Evolutionary conservation across 108 stramenopile genomes (phyloP), one percentile per base, ranked within the genome.

Genomic region (Fistulifera pelliculosa): DNA sequence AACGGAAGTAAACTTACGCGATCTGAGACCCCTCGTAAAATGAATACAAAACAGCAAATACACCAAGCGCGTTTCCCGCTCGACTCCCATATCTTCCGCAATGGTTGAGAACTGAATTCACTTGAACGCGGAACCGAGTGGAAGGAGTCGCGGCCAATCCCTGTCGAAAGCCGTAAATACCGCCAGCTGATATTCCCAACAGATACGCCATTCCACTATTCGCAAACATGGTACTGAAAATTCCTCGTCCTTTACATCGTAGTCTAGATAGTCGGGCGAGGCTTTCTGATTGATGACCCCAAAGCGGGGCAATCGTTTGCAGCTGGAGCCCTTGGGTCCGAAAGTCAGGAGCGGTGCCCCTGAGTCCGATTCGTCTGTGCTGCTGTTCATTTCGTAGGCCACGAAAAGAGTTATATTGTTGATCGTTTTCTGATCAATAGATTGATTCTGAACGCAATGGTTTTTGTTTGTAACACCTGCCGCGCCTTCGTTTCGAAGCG

Each of bases 81-180:
- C 69, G 66, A 60, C 73, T 75, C 43, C 85, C 90, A 66, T 85
- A 78, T 47, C 84, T 60, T 26, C 85, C 83, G 42, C 79, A 81
- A 59, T 88, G 84, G 72, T 92, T 92, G 63, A 92, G 64, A 10
- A 92, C 73, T 24, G 76, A 73, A 66, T 92, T 92, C 44, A 92
- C 50, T 57, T 88, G 78, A 21, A 92, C 90, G 64, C 77, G 78
- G 69, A 83, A 79, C 60, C 85, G 65, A 18, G 67, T 69, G 19
- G 62, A 68, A 0, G 86, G 90, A 19, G 85, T 85, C 51, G 77
- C 63, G 49, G 51, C 49, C 62, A 92, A 60, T 13, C 90, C 90
- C 55, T 80, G 75, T 43, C 69, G 72, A 22, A 92, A 54, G 11
- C 90, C 90, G 52, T 87, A 86, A 1, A 88, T 12, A 38, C 90